These are phyloP conservation scores for Rhodotorula mucilaginosa DNA, from an alignment of 1,284 basidiomycete species.

Conservation along the genomic window DNA sequence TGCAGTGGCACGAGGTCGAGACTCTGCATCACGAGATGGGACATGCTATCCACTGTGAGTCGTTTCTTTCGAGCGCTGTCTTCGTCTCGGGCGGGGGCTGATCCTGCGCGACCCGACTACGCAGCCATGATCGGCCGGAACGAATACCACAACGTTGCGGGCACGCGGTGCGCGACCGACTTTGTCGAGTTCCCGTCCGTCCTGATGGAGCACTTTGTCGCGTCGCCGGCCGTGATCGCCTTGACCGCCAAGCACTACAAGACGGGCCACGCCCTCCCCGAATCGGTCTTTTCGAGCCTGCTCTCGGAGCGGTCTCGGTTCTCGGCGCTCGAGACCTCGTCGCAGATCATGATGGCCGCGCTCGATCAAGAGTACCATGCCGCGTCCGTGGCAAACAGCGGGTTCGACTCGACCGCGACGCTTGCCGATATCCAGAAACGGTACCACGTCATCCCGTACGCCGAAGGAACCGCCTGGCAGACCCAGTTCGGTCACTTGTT, in stretches of 20 bases:
- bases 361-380: slow-evolving; percentile 92
- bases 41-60: slow-evolving; percentile 96
- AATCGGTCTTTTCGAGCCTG: slow-evolving; percentile 57
- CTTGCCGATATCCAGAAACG: slow-evolving; percentile 63
- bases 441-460: slow-evolving; percentile 75
- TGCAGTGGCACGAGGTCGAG: slow-evolving; percentile 91
- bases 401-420: slow-evolving; percentile 66
- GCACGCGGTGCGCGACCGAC: slow-evolving; percentile 97
- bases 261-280: slow-evolving; percentile 67
- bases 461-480: slow-evolving; percentile 82
- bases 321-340: slow-evolving; percentile 71
- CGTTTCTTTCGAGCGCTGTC: background rate
- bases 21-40: slow-evolving; percentile 99
- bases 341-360: slow-evolving; percentile 83
- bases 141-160: slow-evolving; percentile 95
- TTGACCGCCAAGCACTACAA: slow-evolving; percentile 64
- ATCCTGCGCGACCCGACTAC: background rate
- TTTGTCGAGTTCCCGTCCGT: slow-evolving; percentile 98
- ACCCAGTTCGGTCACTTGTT: slow-evolving; percentile 93
- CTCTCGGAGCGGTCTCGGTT: slow-evolving; percentile 45
- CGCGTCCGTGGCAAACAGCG: slow-evolving; percentile 42
- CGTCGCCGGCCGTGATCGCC: slow-evolving; percentile 74
- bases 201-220: slow-evolving; percentile 94
- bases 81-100: background rate
- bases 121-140: slow-evolving; percentile 96